Conservation (phyloP, 139 green algal species). For the Astrephomene gubernaculifera region DNA sequence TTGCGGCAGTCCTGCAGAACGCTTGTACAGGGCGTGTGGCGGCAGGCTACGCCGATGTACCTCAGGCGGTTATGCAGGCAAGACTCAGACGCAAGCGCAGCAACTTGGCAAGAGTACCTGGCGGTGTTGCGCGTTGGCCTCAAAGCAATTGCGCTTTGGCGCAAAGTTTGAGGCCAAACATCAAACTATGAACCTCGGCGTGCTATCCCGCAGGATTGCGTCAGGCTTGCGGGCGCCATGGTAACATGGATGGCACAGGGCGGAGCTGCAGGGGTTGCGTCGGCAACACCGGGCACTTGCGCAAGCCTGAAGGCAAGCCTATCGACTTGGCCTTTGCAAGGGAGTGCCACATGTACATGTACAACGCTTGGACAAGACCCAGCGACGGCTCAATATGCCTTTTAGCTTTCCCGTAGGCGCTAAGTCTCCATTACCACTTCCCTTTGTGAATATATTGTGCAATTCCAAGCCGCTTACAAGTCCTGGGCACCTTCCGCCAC, state of each 20-base stretch:
- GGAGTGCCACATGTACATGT: no score
- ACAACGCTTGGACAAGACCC: no score
- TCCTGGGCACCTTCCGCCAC: no score
- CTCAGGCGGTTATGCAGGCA: slow-evolving; percentile 18
- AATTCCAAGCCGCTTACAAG: no score
- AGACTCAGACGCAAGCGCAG: background rate
- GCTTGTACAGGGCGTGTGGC: background rate
- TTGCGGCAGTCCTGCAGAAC: slow-evolving; percentile 11
- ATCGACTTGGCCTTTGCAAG: no score
- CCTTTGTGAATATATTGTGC: no score
- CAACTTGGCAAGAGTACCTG: background rate
- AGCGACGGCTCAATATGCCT: no score
- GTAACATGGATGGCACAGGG: slow-evolving; percentile 26
- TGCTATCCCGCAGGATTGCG: slow-evolving; percentile 8
- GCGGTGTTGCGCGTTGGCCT: background rate
- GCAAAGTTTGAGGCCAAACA: background rate
- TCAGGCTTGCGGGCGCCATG: background rate
- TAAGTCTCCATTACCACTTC: no score
- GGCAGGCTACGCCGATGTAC: background rate
- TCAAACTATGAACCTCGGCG: background rate
- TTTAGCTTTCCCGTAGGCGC: no score
- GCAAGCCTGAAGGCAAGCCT: background rate
- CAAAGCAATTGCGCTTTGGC: background rate
- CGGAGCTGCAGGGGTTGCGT: background rate
- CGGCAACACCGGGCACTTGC: background rate